Percentiles rank a stretch among this genome's conserved stretches.
These are phyloP conservation scores for Mucuna pruriens DNA, from an alignment of 306 rosid genomes.

Conservation along the genomic window DNA sequence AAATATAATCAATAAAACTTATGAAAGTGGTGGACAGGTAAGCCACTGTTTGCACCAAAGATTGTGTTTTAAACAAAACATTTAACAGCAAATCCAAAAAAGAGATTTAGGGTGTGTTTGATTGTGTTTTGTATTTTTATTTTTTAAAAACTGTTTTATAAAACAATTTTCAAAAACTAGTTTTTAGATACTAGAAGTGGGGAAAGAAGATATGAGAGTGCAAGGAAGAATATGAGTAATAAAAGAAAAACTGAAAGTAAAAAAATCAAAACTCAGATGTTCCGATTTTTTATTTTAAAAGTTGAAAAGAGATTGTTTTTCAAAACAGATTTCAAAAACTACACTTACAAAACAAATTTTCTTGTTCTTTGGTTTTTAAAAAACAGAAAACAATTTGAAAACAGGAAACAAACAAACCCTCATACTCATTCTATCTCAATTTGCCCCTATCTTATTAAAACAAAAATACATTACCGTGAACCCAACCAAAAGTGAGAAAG, in stretches of 20 bases:
- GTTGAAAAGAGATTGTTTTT: background rate
- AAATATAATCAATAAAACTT: conserved; percentile 36
- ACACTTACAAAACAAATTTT: background rate
- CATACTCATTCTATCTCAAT: conserved; percentile 12
- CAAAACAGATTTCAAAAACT: background rate
- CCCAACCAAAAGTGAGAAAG: conserved; percentile 39
- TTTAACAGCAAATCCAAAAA: conserved; percentile 29
- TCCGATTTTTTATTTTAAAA: background rate
- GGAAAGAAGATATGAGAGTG: background rate
- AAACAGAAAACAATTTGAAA: background rate
- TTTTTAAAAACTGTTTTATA: background rate
- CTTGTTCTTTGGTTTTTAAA: background rate
- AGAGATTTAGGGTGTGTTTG: background rate
- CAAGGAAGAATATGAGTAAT: background rate
- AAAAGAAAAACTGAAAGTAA: background rate
- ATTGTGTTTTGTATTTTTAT: background rate
- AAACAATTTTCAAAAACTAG: background rate
- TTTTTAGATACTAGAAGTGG: background rate
- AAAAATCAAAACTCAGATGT: background rate
- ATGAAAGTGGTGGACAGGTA: conserved; percentile 1
- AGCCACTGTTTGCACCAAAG: conserved; percentile 13
- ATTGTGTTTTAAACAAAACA: conserved; percentile 24
- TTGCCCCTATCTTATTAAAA: background rate
- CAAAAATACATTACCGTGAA: conserved; percentile 28
- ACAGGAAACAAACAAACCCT: background rate